phyloP scores from a whole-genome alignment of 2,329 filamentous ascomycete species.

The Lachnellula occidentalis region DNA sequence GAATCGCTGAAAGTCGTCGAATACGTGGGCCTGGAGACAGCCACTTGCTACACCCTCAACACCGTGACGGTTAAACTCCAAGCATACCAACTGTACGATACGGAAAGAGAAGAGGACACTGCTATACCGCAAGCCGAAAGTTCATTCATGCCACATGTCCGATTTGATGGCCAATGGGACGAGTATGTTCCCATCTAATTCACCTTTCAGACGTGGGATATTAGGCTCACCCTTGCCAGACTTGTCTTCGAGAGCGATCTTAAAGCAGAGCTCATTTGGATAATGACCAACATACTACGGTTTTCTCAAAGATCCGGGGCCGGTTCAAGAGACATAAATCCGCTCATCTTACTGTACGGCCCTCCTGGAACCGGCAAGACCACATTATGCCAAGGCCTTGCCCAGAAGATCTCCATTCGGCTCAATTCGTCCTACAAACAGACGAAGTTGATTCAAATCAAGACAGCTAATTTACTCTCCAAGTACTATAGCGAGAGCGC shows the following conservation, averaged over 20 bases:
- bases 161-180: constrained; percentile 26
- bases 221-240: constrained; percentile 12
- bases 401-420: constrained; percentile 48
- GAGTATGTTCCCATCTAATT: constrained; percentile 12
- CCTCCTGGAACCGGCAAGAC: constrained; percentile 88
- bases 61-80: constrained; percentile 17
- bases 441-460: constrained; percentile 39
- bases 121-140: constrained; percentile 19
- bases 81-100: constrained; percentile 14
- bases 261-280: constrained; percentile 26
- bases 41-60: constrained; percentile 12
- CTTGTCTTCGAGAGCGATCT: constrained; percentile 28
- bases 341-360: constrained; percentile 84
- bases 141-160: constrained; percentile 22
- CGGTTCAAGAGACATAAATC: constrained; percentile 92
- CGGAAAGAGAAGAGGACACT: constrained; percentile 3
- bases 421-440: constrained; percentile 33
- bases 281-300: constrained; percentile 28
- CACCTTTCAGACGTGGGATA: too few relatives aligned
- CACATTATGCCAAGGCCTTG: constrained; percentile 93
- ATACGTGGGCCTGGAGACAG: constrained; percentile 14
- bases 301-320: constrained; percentile 32
- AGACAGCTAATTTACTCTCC: constrained; percentile 39
- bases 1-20: constrained; percentile 25
- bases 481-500: constrained; percentile 45